These are phyloP conservation scores for Thraustochytrium sp. DNA, from an alignment of 352 stramenopile genomes.

Conservation along the genomic window DNA sequence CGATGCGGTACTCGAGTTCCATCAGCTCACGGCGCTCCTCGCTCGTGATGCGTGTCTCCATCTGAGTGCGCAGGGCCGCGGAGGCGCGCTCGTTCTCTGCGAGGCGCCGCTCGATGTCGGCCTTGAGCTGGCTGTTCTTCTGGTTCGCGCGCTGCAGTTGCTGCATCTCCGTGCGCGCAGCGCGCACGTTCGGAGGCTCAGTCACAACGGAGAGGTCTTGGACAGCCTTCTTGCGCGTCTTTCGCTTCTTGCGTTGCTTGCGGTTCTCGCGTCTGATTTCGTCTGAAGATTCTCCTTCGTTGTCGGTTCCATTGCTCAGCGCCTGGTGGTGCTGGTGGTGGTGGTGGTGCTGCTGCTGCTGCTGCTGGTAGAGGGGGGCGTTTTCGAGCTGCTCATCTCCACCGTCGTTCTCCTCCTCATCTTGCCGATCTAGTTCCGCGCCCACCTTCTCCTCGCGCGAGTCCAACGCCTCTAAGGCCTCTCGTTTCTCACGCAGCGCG, in stretches of 20 bases:
- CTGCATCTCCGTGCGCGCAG: slow-evolving; percentile 21
- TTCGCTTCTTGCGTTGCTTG: neutral
- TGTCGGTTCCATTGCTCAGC: neutral
- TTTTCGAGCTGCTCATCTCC: neutral
- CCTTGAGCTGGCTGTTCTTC: slow-evolving; percentile 43
- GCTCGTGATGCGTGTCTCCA: slow-evolving; percentile 47
- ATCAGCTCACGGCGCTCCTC: slow-evolving; percentile 58
- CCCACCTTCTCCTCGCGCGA: neutral
- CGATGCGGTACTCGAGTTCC: slow-evolving; percentile 67
- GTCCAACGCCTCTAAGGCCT: neutral
- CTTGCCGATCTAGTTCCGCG: neutral
- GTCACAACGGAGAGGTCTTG: slow-evolving; percentile 23
- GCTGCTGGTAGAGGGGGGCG: no score
- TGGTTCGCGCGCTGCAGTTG: slow-evolving; percentile 30
- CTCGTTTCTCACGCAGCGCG: slow-evolving; percentile 17
- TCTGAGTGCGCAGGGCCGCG: slow-evolving; percentile 29
- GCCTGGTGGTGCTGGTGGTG: neutral
- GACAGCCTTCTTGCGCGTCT: neutral
- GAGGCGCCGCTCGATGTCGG: slow-evolving; percentile 51
- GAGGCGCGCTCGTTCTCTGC: slow-evolving; percentile 56
- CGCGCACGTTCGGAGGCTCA: slow-evolving; percentile 29
- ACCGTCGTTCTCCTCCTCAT: neutral
- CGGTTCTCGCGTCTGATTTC: slow-evolving; percentile 48
- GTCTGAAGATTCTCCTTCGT: slow-evolving; percentile 51
- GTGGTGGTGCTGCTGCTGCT: neutral